Evolutionary conservation across 805 yeast species (phyloP), one percentile per base, ranked within the genome.

Genomic region (Candida saitoana): DNA sequence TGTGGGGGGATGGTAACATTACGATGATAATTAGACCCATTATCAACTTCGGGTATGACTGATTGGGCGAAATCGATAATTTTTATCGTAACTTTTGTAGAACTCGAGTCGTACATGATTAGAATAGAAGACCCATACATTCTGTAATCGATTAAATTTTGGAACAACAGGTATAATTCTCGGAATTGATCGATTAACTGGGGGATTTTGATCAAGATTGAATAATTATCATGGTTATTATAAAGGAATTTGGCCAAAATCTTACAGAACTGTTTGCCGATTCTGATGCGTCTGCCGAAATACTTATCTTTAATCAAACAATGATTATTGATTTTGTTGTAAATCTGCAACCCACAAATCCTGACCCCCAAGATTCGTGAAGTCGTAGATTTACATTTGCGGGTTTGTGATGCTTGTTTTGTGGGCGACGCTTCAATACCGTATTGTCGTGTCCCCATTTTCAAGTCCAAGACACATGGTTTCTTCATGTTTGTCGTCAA

Each of bases 361-460:
- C 99, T 71, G 1, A 89, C 96, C 6, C 99, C 99, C 25, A 93
- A 71, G 44, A 70, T 65, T 34, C 88, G 69, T 2, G 93, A 82
- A 0, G 98, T 91, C 0, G 98, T 91, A 42, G 70, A 63, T 3
- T 74, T 66, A 62, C 99, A 93, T 63, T 93, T 93, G 41, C 72
- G 71, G 25, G 87, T 66, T 65, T 93, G 99, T 1, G 96, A 87
- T 37, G 66, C 58, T 55, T 81, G 84, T 62, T 93, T 93, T 38
- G 79, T 65, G 11, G 65, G 60, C 4, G 74, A 72, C 0, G 98
- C 97, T 49, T 89, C 96, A n/a, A 91, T 84, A 7, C 99, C 99
- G 55, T 93, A 93, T 63, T 93, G 99, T 44, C 99, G 74, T 0
- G 99, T 91, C 0, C 99, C 99, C 98, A 93, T 93, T 59, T 93